Percentiles rank a stretch among this genome's conserved stretches.
These are phyloP conservation scores for Lantana camara DNA, from an alignment of 257 asterid species.

Conservation along the genomic window DNA sequence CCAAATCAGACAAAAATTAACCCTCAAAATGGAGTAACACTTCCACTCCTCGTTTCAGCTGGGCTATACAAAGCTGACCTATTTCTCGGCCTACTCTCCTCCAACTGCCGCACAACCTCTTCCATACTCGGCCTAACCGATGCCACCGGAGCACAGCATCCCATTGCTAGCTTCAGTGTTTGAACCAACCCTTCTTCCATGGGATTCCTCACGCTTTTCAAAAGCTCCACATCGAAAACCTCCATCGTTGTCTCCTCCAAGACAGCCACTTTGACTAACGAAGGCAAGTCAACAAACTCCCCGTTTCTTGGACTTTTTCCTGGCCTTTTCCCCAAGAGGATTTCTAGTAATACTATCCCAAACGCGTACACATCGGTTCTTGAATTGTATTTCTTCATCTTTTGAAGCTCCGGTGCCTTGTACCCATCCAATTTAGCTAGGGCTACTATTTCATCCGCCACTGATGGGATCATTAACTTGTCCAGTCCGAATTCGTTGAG, in stretches of 20 bases:
- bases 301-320: constrained; percentile 68
- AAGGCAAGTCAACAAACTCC: constrained; percentile 80
- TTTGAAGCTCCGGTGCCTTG: constrained; percentile 95
- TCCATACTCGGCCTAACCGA: constrained; percentile 90
- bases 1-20: constrained; percentile 29
- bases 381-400: constrained; percentile 85
- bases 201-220: constrained; percentile 81
- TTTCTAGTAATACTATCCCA: constrained; percentile 89
- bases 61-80: constrained; percentile 97
- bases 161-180: constrained; percentile 96
- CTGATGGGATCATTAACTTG: constrained; percentile 79
- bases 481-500: constrained; percentile 90
- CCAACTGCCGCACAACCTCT: constrained; percentile 91
- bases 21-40: constrained; percentile 89
- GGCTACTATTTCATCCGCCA: constrained; percentile 79
- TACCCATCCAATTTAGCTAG: constrained; percentile 82
- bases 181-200: constrained; percentile 98
- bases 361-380: constrained; percentile 88
- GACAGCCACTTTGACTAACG: constrained; percentile 90
- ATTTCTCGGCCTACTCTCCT: constrained; percentile 96
- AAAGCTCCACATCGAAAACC: constrained; percentile 79
- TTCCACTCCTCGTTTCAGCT: constrained; percentile 94
- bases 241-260: constrained; percentile 98
- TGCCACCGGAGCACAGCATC: constrained; percentile 95
- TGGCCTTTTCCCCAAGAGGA: constrained; percentile 74